phyloP scores from a whole-genome alignment of 164 flowering plant genomes.

The Buxus sempervirens region DNA sequence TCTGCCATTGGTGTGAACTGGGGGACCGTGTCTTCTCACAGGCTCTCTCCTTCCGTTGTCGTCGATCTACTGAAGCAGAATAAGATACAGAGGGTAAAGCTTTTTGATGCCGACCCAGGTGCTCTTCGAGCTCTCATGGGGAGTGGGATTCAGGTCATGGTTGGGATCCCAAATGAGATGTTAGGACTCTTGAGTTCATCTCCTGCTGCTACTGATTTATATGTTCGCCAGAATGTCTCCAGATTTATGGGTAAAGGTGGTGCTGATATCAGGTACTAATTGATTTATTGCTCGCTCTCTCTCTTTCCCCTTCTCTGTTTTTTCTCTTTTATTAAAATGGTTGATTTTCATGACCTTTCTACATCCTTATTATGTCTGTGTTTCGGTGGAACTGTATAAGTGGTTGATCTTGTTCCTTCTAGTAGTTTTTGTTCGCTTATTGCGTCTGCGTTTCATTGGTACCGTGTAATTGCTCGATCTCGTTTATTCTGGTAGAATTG shows the following conservation, averaged over 20 bases:
- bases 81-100: slow-evolving; percentile 72
- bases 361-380: too few species aligned
- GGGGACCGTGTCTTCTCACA: slow-evolving; percentile 71
- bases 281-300: background rate
- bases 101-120: slow-evolving; percentile 73
- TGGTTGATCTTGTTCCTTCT: too few species aligned
- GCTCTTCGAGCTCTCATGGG: slow-evolving; percentile 53
- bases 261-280: slow-evolving; percentile 64
- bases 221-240: slow-evolving; percentile 73
- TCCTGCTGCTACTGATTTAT: slow-evolving; percentile 56
- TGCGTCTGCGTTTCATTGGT: background rate
- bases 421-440: background rate
- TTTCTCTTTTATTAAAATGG: background rate
- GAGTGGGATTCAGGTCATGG: slow-evolving; percentile 76
- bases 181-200: slow-evolving; percentile 50
- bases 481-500: background rate
- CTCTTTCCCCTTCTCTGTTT: background rate
- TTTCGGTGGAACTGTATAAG: too few species aligned
- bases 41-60: slow-evolving; percentile 57
- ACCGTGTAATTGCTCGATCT: background rate
- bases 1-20: slow-evolving; percentile 73
- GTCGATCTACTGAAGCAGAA: slow-evolving; percentile 71
- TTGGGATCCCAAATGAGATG: slow-evolving; percentile 91
- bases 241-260: slow-evolving; percentile 54
- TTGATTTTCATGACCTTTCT: too few species aligned